Base-by-base conservation (phyloP, 768 basidiomycete genomes). In the Trametes punicea region DNA sequence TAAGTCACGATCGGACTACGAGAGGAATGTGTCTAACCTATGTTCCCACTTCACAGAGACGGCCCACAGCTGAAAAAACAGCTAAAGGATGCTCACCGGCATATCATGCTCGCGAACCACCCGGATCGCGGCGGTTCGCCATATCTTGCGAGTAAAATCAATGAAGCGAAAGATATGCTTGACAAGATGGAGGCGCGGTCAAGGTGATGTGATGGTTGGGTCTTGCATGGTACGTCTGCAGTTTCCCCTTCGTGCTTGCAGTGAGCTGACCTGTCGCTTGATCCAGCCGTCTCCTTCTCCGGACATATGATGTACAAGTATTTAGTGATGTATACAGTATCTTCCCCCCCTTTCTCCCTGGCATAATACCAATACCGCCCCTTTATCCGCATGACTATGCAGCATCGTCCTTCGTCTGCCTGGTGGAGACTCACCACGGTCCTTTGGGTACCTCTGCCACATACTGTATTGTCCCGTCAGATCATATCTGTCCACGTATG, bases 81-180 rank as follows among this genome's bases (percentile, higher is more conserved):
- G 70, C 70, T 98, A 55, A 98, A 98, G 74, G 96, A 98, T 64
- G 94, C 97, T 0, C 97, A 99, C 73, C 85, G 96, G 52, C 83
- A 88, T 33, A 90, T 99, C 63, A 99, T 99, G 97, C 81, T 98
- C 47, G 90, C 93, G 26, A 99, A 99, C 73, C 97, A 99, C 74
- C 97, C 97, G 10, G 97, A 99, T 77, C 81, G 97, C 59, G 97
- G 97, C 30, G 97, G 97, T 27, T 91, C 94, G n/a, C 97, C 97
- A 6, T 99, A 98, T 72, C 75, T 98, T 46, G 95, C 97, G 11
- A 94, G 93, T 66, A 98, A 99, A 80, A 96, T 98, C 60, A 99
- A 99, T 72, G 97, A 99, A 68, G 97, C 96, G 0, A 98, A 97
- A 69, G 96, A 93, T 65, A 62, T 96, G 55, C 71, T 97, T 44